Evolutionary conservation across 345 rosid genomes (phyloP), one percentile per base, ranked within the genome.

Genomic region (Anastatica hierochuntica): DNA sequence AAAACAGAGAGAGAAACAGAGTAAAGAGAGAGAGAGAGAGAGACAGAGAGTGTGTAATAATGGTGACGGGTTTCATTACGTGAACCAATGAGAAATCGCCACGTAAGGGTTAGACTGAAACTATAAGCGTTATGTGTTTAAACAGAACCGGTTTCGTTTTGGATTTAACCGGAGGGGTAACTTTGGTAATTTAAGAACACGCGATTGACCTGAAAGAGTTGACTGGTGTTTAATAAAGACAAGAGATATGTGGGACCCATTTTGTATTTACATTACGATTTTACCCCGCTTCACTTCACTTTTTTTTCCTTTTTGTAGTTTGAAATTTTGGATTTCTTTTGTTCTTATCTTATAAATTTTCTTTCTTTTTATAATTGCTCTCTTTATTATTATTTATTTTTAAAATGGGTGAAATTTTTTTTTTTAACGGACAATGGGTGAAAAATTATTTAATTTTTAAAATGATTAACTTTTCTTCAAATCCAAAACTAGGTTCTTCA

Each of bases 171-270:
- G 66, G 44, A 10, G 61, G 58, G n/a, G 55, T 13, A 44, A 29
- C 49, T 64, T 63, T 36, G 14, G 68, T 63, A 39, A 30, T 45
- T 58, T n/a, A 3, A n/a, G n/a, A 43, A 53, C 54, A 53, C 39
- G 36, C 26, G 62, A 67, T 74, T 83, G 87, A 74, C 80, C 62
- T 67, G 71, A 60, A 53, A 60, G 57, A n/a, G 72, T 80, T 76
- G 90, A 83, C 86, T 57, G 26, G 51, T 29, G 61, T 66, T 47
- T 13, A 35, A 43, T 20, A 31, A 37, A 26, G 50, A 14, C 44
- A 36, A 37, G 26, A n/a, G 45, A 5, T 24, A 7, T 0, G 5
- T 60, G 66, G 72, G 66, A 12, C 66, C 66, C 56, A 12, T 21
- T n/a, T n/a, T n/a, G n/a, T n/a, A n/a, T n/a, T 0, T 0, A 0